Percentiles rank a stretch among this genome's conserved stretches.
Evolutionary conservation across 2,329 filamentous ascomycete species (phyloP).

Genomic region (Fusarium pininemorale): DNA sequence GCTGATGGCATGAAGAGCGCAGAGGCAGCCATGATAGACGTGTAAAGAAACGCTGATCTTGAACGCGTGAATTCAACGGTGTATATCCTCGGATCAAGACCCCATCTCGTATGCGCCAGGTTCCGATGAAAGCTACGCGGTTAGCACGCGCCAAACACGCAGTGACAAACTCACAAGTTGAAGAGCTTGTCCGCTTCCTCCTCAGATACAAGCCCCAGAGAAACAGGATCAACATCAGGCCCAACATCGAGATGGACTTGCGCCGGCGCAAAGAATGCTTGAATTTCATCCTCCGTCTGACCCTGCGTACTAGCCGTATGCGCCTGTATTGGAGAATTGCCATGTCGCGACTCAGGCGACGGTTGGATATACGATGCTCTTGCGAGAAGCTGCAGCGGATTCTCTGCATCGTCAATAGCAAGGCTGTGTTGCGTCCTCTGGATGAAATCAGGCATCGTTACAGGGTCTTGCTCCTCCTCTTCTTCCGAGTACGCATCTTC

Average conservation of each 20-base stretch:
- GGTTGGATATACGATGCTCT: slow-evolving; percentile 74
- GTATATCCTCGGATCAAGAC: slow-evolving; percentile 73
- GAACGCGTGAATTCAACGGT: slow-evolving; percentile 71
- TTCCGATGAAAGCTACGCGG: slow-evolving; percentile 70
- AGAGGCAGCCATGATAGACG: slow-evolving; percentile 74
- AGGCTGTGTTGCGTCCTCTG: slow-evolving; percentile 59
- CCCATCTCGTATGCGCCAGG: slow-evolving; percentile 78
- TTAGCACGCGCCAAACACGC: background rate
- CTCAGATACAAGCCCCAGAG: slow-evolving; percentile 73
- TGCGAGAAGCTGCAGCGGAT: slow-evolving; percentile 76
- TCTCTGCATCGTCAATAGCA: slow-evolving; percentile 77
- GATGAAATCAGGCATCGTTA: slow-evolving; percentile 41
- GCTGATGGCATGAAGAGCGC: slow-evolving; percentile 73
- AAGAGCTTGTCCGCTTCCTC: slow-evolving; percentile 73
- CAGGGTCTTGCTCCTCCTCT: slow-evolving; percentile 41
- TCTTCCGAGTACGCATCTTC: slow-evolving; percentile 48
- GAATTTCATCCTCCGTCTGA: slow-evolving; percentile 57
- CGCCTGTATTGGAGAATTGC: slow-evolving; percentile 40
- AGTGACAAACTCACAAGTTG: slow-evolving; percentile 61
- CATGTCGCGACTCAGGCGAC: slow-evolving; percentile 51
- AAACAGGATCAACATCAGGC: slow-evolving; percentile 72
- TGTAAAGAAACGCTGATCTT: slow-evolving; percentile 76
- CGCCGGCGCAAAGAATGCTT: slow-evolving; percentile 73
- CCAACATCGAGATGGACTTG: slow-evolving; percentile 71
- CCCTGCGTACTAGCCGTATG: slow-evolving; percentile 32